Percentiles rank a stretch among this genome's conserved stretches.
Evolutionary conservation across 768 basidiomycete species (phyloP).

Genomic region (Pleurotus giganteus): DNA sequence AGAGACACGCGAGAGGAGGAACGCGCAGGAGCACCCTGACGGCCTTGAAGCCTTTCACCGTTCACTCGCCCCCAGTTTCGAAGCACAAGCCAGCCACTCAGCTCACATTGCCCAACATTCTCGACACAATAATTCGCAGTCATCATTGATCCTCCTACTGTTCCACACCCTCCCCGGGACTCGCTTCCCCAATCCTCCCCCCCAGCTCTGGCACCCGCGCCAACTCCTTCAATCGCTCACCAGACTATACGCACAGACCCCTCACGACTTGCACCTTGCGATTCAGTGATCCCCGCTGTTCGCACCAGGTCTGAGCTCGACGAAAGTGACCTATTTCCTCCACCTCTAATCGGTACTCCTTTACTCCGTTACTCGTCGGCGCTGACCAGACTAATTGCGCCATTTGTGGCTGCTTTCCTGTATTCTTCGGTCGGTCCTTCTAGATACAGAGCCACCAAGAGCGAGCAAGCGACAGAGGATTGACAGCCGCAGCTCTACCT

Average conservation of each 20-base stretch:
- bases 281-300: constrained; percentile 61
- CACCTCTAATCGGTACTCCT: constrained; percentile 34
- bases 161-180: constrained; percentile 57
- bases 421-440: neutral
- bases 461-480: constrained; percentile 73
- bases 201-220: constrained; percentile 47
- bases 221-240: constrained; percentile 19
- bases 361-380: constrained; percentile 10
- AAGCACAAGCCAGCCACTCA: neutral
- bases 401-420: constrained; percentile 1
- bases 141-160: constrained; percentile 70
- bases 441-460: constrained; percentile 51
- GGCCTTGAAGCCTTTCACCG: constrained; percentile 1
- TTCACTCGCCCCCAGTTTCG: neutral
- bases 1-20: constrained; percentile 12
- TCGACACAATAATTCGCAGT: constrained; percentile 12
- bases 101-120: constrained; percentile 17
- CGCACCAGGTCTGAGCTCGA: constrained; percentile 64
- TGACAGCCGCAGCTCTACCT: constrained; percentile 35
- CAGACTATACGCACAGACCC: constrained; percentile 19
- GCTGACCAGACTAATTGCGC: constrained; percentile 15
- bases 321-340: constrained; percentile 33
- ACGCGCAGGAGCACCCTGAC: constrained; percentile 10
- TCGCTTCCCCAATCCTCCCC: constrained; percentile 39
- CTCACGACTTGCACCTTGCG: constrained; percentile 22